A percentile compares a stretch with the other conserved stretches of the same genome.
Conservation (phyloP, 495 filamentous ascomycete species). For the Lophium mytilinum region DNA sequence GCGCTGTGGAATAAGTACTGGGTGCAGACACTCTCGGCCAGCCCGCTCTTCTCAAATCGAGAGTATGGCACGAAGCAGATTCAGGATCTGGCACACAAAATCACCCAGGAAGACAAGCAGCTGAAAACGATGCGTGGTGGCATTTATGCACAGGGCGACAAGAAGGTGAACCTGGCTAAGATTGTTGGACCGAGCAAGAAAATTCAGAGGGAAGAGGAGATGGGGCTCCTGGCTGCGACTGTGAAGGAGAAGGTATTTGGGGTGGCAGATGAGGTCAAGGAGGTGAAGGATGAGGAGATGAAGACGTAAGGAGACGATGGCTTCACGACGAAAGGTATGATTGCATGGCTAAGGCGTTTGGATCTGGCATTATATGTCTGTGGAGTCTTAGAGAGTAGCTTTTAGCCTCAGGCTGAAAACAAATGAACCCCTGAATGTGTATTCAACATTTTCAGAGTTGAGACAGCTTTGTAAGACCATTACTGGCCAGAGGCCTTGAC, state of each 20-base stretch:
- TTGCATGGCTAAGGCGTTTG: slow-evolving; percentile 21
- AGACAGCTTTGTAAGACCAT: no score
- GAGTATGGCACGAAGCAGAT: slow-evolving; percentile 93
- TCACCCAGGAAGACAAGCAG: slow-evolving; percentile 51
- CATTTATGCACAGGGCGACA: slow-evolving; percentile 15
- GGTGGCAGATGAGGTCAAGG: slow-evolving; percentile 25
- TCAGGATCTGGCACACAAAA: slow-evolving; percentile 73
- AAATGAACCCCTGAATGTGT: no score
- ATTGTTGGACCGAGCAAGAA: slow-evolving; percentile 73
- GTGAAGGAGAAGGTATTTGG: slow-evolving; percentile 81
- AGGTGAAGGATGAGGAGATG: slow-evolving; percentile 11
- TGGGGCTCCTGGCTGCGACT: slow-evolving; percentile 77
- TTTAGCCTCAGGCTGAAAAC: no score
- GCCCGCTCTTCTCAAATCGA: slow-evolving; percentile 82
- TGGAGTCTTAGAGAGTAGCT: no score
- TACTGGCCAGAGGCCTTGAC: no score
- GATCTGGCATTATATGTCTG: no score
- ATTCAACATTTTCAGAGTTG: no score
- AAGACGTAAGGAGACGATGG: slow-evolving; percentile 7
- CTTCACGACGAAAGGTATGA: neutral
- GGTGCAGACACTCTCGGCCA: slow-evolving; percentile 96
- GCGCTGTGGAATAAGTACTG: slow-evolving; percentile 99
- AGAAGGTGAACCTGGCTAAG: slow-evolving; percentile 67
- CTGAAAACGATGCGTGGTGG: slow-evolving; percentile 17
- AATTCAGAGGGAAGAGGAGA: slow-evolving; percentile 86